These are phyloP conservation scores for Crithidia expoeki DNA, from an alignment of 208 protist species.

Conservation along the genomic window DNA sequence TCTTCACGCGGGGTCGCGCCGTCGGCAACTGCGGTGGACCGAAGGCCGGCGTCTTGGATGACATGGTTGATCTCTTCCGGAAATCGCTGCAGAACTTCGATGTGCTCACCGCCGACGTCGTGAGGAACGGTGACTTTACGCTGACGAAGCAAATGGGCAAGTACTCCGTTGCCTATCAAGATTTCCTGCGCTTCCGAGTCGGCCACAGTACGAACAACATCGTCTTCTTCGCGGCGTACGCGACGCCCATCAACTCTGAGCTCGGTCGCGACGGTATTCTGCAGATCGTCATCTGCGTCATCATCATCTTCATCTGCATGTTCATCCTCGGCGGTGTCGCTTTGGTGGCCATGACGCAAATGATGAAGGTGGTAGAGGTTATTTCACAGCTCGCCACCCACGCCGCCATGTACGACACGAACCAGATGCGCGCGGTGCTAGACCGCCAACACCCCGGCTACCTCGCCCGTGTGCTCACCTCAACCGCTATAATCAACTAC, in stretches of 20 bases:
- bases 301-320: slow-evolving; percentile 59
- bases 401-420: slow-evolving; percentile 58
- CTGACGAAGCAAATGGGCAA: slow-evolving; percentile 24
- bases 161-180: slow-evolving; percentile 44
- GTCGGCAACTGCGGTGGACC: not conserved
- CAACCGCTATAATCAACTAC: slow-evolving; percentile 35
- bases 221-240: slow-evolving; percentile 61
- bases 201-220: slow-evolving; percentile 12
- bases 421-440: slow-evolving; percentile 50
- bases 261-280: slow-evolving; percentile 39
- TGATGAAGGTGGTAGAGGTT: slow-evolving; percentile 52
- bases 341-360: slow-evolving; percentile 40
- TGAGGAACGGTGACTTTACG: slow-evolving; percentile 7
- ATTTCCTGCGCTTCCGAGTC: slow-evolving; percentile 45
- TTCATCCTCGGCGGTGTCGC: slow-evolving; percentile 50
- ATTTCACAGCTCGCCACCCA: slow-evolving; percentile 61
- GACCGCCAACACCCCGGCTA: slow-evolving; percentile 23
- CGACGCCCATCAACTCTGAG: slow-evolving; percentile 38
- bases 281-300: slow-evolving; percentile 56
- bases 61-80: slow-evolving; percentile 37
- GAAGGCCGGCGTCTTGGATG: slow-evolving; percentile 18
- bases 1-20: not conserved
- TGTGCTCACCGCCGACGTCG: slow-evolving; percentile 10
- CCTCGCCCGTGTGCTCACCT: slow-evolving; percentile 23
- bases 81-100: not conserved